Evolutionary conservation across 805 yeast genomes (phyloP).

Genomic region (Brettanomyces custersianus): DNA sequence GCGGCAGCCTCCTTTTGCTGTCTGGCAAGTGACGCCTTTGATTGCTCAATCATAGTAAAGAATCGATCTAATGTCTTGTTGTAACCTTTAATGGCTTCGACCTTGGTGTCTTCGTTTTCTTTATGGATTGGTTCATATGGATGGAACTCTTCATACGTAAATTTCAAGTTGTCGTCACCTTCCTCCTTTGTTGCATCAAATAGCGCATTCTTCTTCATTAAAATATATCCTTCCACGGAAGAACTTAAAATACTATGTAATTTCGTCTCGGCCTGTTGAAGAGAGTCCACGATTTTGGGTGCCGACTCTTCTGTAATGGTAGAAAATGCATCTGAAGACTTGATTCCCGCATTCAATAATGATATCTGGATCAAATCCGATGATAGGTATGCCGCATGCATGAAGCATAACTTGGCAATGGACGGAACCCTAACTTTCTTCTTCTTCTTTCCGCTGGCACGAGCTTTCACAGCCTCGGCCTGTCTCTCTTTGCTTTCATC

Average conservation of each 20-base stretch:
- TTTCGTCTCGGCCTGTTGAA: conserved; percentile 38
- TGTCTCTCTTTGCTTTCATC: conserved; percentile 22
- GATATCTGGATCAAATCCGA: conserved; percentile 65
- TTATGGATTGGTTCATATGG: conserved; percentile 39
- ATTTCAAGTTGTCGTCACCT: conserved; percentile 27
- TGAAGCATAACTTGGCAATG: conserved; percentile 61
- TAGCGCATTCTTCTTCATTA: conserved; percentile 49
- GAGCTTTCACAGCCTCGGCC: not conserved
- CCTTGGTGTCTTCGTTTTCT: conserved; percentile 24
- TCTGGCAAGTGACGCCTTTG: conserved; percentile 62
- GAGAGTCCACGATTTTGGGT: conserved; percentile 28
- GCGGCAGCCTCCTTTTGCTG: conserved; percentile 77
- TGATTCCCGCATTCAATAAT: conserved; percentile 37
- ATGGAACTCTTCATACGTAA: conserved; percentile 44
- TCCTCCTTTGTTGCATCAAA: conserved; percentile 33
- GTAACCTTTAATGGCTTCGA: conserved; percentile 49
- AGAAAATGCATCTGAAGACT: conserved; percentile 27
- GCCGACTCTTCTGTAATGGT: conserved; percentile 22
- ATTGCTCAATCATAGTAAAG: conserved; percentile 78
- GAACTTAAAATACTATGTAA: conserved; percentile 29
- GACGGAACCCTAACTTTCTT: conserved; percentile 42
- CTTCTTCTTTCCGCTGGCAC: conserved; percentile 9
- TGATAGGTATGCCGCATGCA: conserved; percentile 65
- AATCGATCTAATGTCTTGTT: conserved; percentile 76
- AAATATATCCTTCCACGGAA: conserved; percentile 47